Evolutionary conservation across 345 rosid genomes (phyloP).

Genomic region (Cardamine resedifolia): DNA sequence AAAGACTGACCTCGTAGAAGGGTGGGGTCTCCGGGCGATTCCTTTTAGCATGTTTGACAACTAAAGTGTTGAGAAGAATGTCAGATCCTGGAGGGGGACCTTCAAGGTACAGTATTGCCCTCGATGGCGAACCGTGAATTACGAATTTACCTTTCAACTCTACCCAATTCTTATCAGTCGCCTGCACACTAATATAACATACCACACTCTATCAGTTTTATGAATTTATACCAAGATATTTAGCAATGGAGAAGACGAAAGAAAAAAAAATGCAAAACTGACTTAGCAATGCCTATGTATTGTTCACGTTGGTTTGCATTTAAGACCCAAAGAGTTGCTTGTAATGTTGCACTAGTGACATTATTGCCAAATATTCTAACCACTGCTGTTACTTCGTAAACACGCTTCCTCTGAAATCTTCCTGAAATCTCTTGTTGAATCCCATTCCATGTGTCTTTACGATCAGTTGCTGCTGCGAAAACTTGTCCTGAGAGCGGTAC

Average conservation of each 20-base stretch:
- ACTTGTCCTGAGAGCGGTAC: slow-evolving; percentile 54
- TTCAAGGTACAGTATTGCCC: slow-evolving; percentile 66
- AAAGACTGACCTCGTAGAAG: slow-evolving; percentile 51
- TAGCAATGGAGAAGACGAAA: slow-evolving; percentile 4
- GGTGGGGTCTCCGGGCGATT: slow-evolving; percentile 60
- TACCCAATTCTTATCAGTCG: slow-evolving; percentile 70
- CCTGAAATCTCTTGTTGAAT: slow-evolving; percentile 85
- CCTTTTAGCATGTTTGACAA: slow-evolving; percentile 69
- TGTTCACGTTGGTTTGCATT: slow-evolving; percentile 68
- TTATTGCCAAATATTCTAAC: slow-evolving; percentile 67
- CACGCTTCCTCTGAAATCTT: slow-evolving; percentile 62
- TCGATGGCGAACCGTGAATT: slow-evolving; percentile 66
- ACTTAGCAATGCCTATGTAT: slow-evolving; percentile 67
- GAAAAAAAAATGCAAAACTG: slow-evolving; percentile 27
- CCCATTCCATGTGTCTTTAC: slow-evolving; percentile 77
- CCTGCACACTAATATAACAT: slow-evolving; percentile 55
- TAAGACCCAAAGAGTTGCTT: slow-evolving; percentile 79
- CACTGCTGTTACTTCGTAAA: slow-evolving; percentile 61
- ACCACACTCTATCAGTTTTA: slow-evolving; percentile 16
- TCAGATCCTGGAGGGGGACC: slow-evolving; percentile 88
- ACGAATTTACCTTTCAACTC: slow-evolving; percentile 76
- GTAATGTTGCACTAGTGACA: slow-evolving; percentile 53
- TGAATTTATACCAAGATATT: not conserved
- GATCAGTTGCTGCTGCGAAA: slow-evolving; percentile 71
- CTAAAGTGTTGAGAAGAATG: slow-evolving; percentile 72